A percentile compares a stretch with the other conserved stretches of the same genome.
Conservation (phyloP, 2,329 filamentous ascomycete genomes). For the Hypoxylon rubiginosum region DNA sequence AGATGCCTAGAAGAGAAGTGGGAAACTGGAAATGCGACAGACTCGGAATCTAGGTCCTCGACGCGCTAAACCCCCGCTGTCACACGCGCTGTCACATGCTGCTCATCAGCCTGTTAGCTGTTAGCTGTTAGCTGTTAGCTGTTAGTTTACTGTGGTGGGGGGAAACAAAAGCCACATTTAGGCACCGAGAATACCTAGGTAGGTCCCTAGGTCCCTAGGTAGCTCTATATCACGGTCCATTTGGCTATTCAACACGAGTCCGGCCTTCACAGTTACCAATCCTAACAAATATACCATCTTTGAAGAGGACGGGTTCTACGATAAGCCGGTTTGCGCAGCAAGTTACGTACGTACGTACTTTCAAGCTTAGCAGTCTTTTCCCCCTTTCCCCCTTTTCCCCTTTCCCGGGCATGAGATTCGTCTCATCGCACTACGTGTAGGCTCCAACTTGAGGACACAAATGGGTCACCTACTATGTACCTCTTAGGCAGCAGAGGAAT, state of each 20-base stretch:
- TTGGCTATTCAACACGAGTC: too few relatives aligned
- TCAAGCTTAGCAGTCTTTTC: background rate
- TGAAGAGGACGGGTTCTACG: too few relatives aligned
- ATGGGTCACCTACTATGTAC: background rate
- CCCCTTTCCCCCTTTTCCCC: too few relatives aligned
- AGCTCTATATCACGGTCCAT: too few relatives aligned
- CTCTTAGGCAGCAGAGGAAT: slow-evolving; percentile 26
- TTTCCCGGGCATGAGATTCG: background rate
- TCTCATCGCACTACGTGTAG: background rate
- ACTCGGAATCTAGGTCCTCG: background rate
- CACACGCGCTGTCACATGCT: slow-evolving; percentile 32
- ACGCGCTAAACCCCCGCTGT: slow-evolving; percentile 15
- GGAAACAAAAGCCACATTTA: too few relatives aligned
- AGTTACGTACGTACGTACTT: too few relatives aligned
- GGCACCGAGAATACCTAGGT: too few relatives aligned
- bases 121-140: background rate
- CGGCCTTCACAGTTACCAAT: too few relatives aligned
- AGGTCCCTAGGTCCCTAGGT: background rate
- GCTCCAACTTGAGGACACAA: background rate
- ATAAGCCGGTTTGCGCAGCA: too few relatives aligned
- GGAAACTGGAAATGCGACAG: background rate
- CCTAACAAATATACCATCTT: too few relatives aligned
- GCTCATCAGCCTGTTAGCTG: too few relatives aligned
- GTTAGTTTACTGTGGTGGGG: too few relatives aligned
- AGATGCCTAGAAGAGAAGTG: background rate